Evolutionary conservation across 2,329 filamentous ascomycete genomes (phyloP).

Genomic region (Chlorencoelia australis): DNA sequence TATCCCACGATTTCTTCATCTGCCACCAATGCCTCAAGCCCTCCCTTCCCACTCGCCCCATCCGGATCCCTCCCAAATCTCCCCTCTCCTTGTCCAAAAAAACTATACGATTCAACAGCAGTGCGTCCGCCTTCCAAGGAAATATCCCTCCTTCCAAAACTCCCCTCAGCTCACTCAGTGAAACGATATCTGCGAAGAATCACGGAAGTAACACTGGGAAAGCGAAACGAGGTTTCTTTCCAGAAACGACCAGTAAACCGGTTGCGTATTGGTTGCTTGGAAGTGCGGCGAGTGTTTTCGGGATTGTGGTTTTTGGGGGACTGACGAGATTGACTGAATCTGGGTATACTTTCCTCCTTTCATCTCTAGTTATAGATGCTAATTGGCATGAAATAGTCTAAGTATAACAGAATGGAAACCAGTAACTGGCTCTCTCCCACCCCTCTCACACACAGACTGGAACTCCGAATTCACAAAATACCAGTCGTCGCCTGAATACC

Average conservation of each 20-base stretch:
- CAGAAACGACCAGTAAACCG: slow-evolving; percentile 55
- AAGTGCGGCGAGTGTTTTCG: slow-evolving; percentile 88
- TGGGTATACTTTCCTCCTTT: slow-evolving; percentile 49
- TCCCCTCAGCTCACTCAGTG: no score
- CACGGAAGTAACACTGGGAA: slow-evolving; percentile 6
- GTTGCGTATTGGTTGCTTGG: slow-evolving; percentile 90
- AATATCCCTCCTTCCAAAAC: no score
- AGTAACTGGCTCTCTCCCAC: slow-evolving; percentile 84
- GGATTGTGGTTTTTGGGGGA: slow-evolving; percentile 91
- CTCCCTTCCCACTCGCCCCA: slow-evolving; percentile 6
- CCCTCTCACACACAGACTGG: slow-evolving; percentile 72
- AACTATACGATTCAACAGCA: slow-evolving; percentile 25
- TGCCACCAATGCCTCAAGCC: slow-evolving; percentile 23
- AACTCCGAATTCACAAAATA: slow-evolving; percentile 90
- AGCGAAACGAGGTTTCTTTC: slow-evolving; percentile 19
- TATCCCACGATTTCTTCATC: slow-evolving; percentile 24
- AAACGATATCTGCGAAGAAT: slow-evolving; percentile 20
- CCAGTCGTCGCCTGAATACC: slow-evolving; percentile 83
- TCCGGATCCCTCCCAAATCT: slow-evolving; percentile 16
- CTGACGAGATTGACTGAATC: slow-evolving; percentile 92
- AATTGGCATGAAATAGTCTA: slow-evolving; percentile 43
- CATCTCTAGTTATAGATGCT: no score
- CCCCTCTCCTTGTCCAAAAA: slow-evolving; percentile 10
- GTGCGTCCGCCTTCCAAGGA: no score
- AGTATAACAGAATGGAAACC: slow-evolving; percentile 99